Conservation (phyloP, 169 alveolate genomes). For the Cryptosporidium meleagridis region DNA sequence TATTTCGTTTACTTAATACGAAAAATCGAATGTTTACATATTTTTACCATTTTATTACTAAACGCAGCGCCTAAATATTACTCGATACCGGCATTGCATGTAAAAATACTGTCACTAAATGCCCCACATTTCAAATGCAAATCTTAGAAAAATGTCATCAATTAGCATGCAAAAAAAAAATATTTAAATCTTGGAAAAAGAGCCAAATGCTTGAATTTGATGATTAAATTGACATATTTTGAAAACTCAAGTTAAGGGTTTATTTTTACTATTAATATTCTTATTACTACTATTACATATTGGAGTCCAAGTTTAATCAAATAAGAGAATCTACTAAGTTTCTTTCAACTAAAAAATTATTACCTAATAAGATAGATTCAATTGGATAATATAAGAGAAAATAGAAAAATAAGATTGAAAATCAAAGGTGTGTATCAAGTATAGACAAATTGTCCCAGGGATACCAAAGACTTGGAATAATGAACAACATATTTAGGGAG, state of each 20-base stretch:
- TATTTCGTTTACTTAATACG: no score
- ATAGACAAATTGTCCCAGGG: neutral
- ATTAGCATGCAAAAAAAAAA: neutral
- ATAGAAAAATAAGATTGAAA: neutral
- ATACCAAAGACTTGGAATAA: neutral
- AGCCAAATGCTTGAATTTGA: neutral
- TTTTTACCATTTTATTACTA: neutral
- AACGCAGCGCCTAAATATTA: neutral
- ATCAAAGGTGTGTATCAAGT: neutral
- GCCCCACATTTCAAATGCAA: constrained; percentile 52
- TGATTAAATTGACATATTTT: neutral
- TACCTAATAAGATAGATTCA: neutral
- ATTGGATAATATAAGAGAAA: neutral
- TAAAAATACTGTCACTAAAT: neutral
- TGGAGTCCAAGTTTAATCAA: neutral
- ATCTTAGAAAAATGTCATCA: neutral
- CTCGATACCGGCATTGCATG: constrained; percentile 71
- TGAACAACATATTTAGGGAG: neutral
- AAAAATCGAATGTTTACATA: neutral
- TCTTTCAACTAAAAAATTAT: neutral
- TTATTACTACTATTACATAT: neutral
- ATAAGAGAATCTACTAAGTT: neutral
- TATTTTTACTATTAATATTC: neutral
- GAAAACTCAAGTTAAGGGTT: neutral
- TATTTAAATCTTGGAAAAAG: neutral